Evolutionary conservation across 2,329 filamentous ascomycete species (phyloP), one percentile per base, ranked within the genome.

Genomic region (Pseudocercospora crystallina): DNA sequence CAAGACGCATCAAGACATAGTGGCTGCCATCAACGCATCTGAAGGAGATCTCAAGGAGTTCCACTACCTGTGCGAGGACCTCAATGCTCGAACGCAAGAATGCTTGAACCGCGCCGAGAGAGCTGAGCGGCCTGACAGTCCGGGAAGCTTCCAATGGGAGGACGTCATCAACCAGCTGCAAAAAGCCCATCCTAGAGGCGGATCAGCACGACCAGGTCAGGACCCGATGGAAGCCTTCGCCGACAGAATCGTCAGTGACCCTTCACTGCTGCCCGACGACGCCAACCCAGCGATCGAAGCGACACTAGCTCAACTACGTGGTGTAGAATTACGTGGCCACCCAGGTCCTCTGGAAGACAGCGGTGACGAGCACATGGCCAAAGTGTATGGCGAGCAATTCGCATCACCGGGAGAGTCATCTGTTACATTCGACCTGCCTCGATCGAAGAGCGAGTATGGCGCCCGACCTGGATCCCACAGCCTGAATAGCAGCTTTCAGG

Each of bases 71-170:
- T 80, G 77, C 57, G 63, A 72, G 8, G 68, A 68, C 11, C 70
- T 80, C 10, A 71, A 73, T 36, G 68, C 73, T 17, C 72, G 76
- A 5, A 79, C 78, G 14, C 69, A 72, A 42, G 75, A 77, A 44
- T 79, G 77, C 53, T 62, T 80, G 9, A 74, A 73, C 47, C 71
- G 76, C 14, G 77, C 78, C 1, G 78, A 80, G 59, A 71, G 76
- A 15, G 77, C 77, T 1, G 77, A 80, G 61, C 69, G 76, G 5
- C 77, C 77, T 1, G 71, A 70, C 26, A 78, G 75, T 26, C 71
- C 69, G 5, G 62, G 76, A 8, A 76, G 72, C 43, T 71, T 77
- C 45, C 72, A 75, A 29, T 80, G 76, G 76, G 77, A 80, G 56
- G 77, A 79, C 49, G 66, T 80, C 10, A 75, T 79, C 13, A 76